These are phyloP conservation scores for Pelargonium myrrhifolium DNA, from an alignment of 441 rosid species.

Conservation along the genomic window DNA sequence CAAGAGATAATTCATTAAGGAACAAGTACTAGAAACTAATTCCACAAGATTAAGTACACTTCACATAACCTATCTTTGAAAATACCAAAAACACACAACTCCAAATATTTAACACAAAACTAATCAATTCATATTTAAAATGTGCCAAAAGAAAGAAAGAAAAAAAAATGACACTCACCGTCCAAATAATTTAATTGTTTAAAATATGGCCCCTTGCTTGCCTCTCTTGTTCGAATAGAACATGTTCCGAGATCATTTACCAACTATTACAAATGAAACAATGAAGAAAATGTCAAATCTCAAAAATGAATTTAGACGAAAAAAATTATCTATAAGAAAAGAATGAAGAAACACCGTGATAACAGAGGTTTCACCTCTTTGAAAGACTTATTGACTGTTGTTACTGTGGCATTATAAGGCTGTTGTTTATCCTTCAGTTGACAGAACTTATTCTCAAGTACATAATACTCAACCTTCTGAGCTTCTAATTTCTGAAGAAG, in stretches of 20 bases:
- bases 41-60: not conserved
- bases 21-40: no score
- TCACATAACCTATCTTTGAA: not conserved
- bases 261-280: slow-evolving; percentile 43
- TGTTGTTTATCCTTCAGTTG: slow-evolving; percentile 54
- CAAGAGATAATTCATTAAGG: no score
- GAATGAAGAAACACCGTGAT: not conserved
- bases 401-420: slow-evolving; percentile 51
- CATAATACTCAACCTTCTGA: slow-evolving; percentile 66
- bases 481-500: slow-evolving; percentile 75
- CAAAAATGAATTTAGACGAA: not conserved
- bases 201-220: slow-evolving; percentile 32
- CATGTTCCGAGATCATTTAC: slow-evolving; percentile 52
- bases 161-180: slow-evolving; percentile 58
- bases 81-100: not conserved
- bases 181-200: slow-evolving; percentile 25
- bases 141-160: not conserved
- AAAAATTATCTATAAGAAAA: not conserved
- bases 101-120: not conserved
- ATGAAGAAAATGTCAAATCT: slow-evolving; percentile 16
- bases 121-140: not conserved
- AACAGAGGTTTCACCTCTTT: slow-evolving; percentile 43
- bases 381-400: slow-evolving; percentile 63
- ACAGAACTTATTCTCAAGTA: slow-evolving; percentile 50
- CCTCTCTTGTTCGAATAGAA: slow-evolving; percentile 42